These are phyloP conservation scores for Boletus eberwhitei DNA, from an alignment of 768 basidiomycete genomes.

Conservation along the genomic window DNA sequence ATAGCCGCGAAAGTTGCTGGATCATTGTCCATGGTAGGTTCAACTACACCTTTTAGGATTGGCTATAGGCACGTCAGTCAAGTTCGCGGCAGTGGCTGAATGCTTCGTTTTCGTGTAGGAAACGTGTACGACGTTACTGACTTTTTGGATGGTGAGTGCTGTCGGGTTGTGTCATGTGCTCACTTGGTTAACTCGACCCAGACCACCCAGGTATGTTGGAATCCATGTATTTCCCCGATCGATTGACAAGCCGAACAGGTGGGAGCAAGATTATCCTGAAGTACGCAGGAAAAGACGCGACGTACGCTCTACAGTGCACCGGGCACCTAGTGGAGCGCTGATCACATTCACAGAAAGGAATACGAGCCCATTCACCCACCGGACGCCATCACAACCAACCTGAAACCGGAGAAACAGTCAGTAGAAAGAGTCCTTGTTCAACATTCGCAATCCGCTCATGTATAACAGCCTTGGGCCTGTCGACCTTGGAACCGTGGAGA, in stretches of 20 bases:
- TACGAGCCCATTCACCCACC: conserved; percentile 91
- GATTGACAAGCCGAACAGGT: conserved; percentile 38
- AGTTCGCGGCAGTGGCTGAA: neutral
- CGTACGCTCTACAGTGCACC: conserved; percentile 44
- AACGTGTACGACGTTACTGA: conserved; percentile 79
- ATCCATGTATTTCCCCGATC: neutral
- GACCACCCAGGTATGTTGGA: conserved; percentile 60
- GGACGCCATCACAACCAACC: conserved; percentile 69
- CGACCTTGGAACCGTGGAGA: conserved; percentile 63
- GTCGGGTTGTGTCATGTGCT: neutral
- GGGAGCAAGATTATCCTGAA: conserved; percentile 84
- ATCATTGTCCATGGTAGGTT: conserved; percentile 77
- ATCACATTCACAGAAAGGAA: conserved; percentile 48
- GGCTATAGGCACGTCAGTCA: neutral
- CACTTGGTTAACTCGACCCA: conserved; percentile 17
- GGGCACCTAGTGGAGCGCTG: neutral
- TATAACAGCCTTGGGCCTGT: conserved; percentile 63
- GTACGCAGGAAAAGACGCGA: conserved; percentile 89
- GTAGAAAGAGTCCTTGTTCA: conserved; percentile 12
- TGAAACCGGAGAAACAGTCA: conserved; percentile 84
- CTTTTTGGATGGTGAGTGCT: conserved; percentile 60
- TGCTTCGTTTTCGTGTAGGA: conserved; percentile 36
- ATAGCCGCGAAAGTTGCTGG: conserved; percentile 65
- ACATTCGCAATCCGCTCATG: neutral
- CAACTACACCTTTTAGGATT: neutral